Percentiles rank a stretch among this genome's conserved stretches.
Evolutionary conservation across 768 basidiomycete genomes (phyloP).

Genomic region (Kwoniella sp.): DNA sequence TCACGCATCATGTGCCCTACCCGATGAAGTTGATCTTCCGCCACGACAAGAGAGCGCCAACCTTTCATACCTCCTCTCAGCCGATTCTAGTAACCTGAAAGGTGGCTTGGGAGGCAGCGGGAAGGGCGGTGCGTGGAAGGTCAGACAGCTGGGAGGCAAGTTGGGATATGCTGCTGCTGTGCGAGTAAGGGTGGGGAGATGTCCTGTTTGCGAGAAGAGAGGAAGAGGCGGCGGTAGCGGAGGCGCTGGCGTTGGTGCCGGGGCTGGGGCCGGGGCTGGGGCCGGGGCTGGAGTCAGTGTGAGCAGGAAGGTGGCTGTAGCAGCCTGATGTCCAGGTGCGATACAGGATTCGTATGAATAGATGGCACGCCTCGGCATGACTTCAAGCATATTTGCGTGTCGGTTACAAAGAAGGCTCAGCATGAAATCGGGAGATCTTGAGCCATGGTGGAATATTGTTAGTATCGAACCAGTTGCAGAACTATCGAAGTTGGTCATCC

Average conservation of each 20-base stretch:
- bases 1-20: conserved; percentile 72
- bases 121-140: conserved; percentile 16
- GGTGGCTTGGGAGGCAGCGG: conserved; percentile 12
- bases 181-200: conserved; percentile 69
- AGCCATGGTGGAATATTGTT: too few relatives aligned
- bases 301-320: background rate
- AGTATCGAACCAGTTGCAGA: too few relatives aligned
- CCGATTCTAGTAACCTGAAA: conserved; percentile 55
- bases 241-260: background rate
- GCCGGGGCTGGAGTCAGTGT: background rate
- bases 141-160: conserved; percentile 62
- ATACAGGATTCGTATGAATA: too few relatives aligned
- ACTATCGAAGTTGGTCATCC: too few relatives aligned
- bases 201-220: conserved; percentile 68
- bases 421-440: too few relatives aligned
- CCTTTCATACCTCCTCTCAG: conserved; percentile 59
- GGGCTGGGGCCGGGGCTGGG: too few relatives aligned
- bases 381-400: too few relatives aligned
- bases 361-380: too few relatives aligned
- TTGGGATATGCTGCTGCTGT: conserved; percentile 79
- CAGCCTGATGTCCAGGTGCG: too few relatives aligned
- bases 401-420: too few relatives aligned
- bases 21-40: conserved; percentile 67
- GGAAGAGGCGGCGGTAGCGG: conserved; percentile 1
- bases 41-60: conserved; percentile 64